Conservation (phyloP, 2,329 filamentous ascomycete genomes). For the Purpureocillium lavendulum region DNA sequence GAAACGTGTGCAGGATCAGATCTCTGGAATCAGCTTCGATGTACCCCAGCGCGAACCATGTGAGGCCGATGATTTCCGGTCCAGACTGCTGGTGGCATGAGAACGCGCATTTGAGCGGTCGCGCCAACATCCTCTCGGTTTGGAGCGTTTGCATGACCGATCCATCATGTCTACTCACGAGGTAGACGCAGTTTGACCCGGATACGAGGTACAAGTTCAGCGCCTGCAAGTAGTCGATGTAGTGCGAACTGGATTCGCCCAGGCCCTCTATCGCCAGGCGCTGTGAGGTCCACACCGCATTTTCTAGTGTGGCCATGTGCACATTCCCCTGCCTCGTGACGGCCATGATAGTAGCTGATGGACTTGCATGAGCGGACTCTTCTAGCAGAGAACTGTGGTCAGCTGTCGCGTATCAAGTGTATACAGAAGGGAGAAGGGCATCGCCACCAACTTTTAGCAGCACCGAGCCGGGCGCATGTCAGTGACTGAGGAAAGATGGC, state of each 20-base stretch:
- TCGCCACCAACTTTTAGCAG: constrained; percentile 32
- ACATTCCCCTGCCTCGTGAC: constrained; percentile 42
- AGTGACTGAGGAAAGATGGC: constrained; percentile 44
- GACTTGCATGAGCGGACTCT: constrained; percentile 7
- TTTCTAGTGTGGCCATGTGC: constrained; percentile 33
- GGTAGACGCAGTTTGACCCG: constrained; percentile 48
- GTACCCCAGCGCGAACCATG: constrained; percentile 58
- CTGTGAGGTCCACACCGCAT: constrained; percentile 40
- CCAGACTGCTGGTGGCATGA: constrained; percentile 30
- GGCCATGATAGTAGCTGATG: constrained; percentile 26
- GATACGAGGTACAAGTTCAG: constrained; percentile 54
- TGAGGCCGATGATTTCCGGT: constrained; percentile 48
- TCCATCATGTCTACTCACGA: constrained; percentile 36
- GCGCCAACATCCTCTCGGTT: constrained; percentile 48
- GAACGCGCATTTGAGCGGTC: constrained; percentile 53
- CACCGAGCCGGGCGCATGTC: constrained; percentile 37
- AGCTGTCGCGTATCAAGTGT: background rate
- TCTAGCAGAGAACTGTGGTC: background rate
- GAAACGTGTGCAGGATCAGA: constrained; percentile 57
- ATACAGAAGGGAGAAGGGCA: background rate
- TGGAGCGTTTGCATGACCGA: constrained; percentile 52
- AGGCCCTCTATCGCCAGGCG: constrained; percentile 31
- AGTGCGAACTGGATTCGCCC: constrained; percentile 39
- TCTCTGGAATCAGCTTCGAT: constrained; percentile 49
- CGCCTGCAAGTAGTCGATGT: constrained; percentile 49